Base-by-base conservation (phyloP, 148 eudicot species). In the Vaccinium vitisidaea region DNA sequence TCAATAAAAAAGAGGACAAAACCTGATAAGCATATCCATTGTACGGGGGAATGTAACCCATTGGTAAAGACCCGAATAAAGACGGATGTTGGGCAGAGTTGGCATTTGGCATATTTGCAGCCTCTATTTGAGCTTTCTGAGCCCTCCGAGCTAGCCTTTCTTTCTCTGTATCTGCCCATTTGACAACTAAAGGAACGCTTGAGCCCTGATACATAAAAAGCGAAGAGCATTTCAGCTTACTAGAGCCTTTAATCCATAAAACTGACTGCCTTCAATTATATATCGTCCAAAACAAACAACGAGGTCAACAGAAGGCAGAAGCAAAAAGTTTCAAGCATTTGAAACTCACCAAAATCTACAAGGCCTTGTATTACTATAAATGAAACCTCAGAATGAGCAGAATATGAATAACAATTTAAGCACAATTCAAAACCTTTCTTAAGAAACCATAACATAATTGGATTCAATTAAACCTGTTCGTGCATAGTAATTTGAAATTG, bases 1-100 rank as follows among this genome's bases (percentile, higher is more conserved):
- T 2, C 43, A 32, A 2, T 27, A 46, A 78, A 77, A 14, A 56
- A 83, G 32, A 25, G 13, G 15, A 82, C 87, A 88, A 70, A 83
- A 97, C 99, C 99, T 97, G 99, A 91, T 95, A 97, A n/a, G 96
- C 96, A 87, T 92, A 97, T 86, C 97, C 98, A 82, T 90, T 94
- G 85, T 95, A 97, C 52, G 95, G 86, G 16, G 99, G 88, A 67
- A 92, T 86, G 84, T 96, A 94, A 79, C 99, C 97, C 93, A 96
- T 80, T 30, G 94, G 97, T 89, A 96, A 86, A 85, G 98, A 84
- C 86, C 99, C 95, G 86, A 86, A 89, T 49, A 94, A 65, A 39
- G 97, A 91, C 59, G 93, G 89, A 88, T 90, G 91, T 80, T 92
- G 96, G 71, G 88, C 81, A 71, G 91, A 86, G 88, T 90, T 92